These are phyloP conservation scores for Oehlia diaphana DNA, from an alignment of 192 early-diverging fungal genomes.

Conservation along the genomic window DNA sequence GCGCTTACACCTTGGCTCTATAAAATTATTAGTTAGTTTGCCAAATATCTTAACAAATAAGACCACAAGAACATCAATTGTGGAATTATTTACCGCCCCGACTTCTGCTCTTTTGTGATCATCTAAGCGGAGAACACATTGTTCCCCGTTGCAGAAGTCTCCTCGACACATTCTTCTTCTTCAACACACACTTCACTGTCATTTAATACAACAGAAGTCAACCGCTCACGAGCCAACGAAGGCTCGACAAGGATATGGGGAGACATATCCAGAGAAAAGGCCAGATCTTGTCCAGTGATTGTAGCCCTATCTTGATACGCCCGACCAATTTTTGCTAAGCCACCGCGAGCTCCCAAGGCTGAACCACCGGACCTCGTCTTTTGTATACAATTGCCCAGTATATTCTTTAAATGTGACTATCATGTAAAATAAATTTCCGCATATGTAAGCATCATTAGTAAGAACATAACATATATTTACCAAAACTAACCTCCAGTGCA, in stretches of 20 bases:
- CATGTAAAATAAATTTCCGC: neutral
- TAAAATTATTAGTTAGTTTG: neutral
- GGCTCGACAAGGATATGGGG: slow-evolving; percentile 28
- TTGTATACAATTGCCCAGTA: slow-evolving; percentile 18
- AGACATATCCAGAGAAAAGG: slow-evolving; percentile 19
- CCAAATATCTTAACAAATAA: neutral
- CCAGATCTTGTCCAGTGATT: slow-evolving; percentile 16
- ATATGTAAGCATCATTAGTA: neutral
- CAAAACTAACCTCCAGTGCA: slow-evolving; percentile 18
- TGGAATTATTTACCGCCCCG: neutral
- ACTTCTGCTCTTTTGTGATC: neutral
- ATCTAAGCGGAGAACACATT: neutral
- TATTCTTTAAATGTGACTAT: slow-evolving; percentile 23
- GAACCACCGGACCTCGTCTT: slow-evolving; percentile 1
- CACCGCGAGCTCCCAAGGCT: neutral
- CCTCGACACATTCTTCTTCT: slow-evolving; percentile 1
- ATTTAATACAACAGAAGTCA: slow-evolving; percentile 16
- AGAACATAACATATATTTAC: neutral
- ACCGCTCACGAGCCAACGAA: neutral
- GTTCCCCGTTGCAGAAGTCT: neutral
- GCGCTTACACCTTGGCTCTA: neutral
- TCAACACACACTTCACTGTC: neutral
- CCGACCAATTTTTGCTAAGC: neutral
- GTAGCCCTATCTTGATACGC: neutral
- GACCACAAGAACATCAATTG: neutral